These are phyloP conservation scores for Sugiyamaella americana DNA, from an alignment of 805 yeast genomes.

Conservation along the genomic window DNA sequence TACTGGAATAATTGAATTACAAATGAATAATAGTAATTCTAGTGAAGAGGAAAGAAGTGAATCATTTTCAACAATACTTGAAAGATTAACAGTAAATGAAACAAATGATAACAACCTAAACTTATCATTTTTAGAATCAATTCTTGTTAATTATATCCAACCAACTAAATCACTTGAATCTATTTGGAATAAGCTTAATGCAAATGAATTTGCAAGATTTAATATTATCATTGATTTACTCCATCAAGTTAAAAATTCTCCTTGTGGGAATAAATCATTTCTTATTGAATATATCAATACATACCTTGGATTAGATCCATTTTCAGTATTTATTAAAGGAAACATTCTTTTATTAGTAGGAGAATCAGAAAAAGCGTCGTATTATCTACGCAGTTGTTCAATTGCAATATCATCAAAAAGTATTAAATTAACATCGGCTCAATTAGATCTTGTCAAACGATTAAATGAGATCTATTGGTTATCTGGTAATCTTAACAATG, in stretches of 20 bases:
- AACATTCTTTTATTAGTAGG: constrained; percentile 20
- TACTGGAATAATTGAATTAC: constrained; percentile 5
- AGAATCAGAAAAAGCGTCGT: background rate
- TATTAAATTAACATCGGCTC: background rate
- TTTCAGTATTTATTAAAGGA: constrained; percentile 26
- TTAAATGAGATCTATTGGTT: constrained; percentile 1
- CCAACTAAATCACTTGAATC: background rate
- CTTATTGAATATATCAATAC: constrained; percentile 9
- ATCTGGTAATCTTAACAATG: constrained; percentile 5
- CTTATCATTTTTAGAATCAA: background rate
- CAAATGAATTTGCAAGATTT: background rate
- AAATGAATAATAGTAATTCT: background rate
- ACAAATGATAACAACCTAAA: background rate
- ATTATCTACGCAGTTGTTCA: background rate
- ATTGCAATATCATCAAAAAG: background rate
- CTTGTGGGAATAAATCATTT: background rate
- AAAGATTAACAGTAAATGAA: background rate
- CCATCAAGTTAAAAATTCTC: background rate
- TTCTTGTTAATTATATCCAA: background rate
- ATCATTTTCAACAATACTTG: background rate
- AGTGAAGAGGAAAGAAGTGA: background rate
- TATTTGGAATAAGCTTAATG: background rate
- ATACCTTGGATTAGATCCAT: constrained; percentile 9
- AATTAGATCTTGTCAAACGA: background rate
- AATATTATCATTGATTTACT: background rate